These are phyloP conservation scores for Coleophoma crateriformis DNA, from an alignment of 2,329 filamentous ascomycete genomes.

Conservation along the genomic window DNA sequence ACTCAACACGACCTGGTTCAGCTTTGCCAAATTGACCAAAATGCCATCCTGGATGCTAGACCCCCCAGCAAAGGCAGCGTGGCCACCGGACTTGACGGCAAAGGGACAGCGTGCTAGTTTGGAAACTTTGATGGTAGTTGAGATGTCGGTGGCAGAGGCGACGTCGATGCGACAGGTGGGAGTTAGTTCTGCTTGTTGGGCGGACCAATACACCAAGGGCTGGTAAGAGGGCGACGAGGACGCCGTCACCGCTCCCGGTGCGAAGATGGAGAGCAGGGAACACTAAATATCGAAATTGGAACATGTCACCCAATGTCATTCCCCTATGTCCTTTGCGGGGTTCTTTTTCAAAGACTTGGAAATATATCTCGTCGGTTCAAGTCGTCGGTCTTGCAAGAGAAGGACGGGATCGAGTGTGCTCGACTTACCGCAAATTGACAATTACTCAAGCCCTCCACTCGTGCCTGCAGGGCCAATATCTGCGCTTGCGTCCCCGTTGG, in stretches of 20 bases:
- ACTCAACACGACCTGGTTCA: constrained; percentile 18
- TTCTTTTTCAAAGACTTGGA: too few species aligned
- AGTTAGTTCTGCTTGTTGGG: constrained; percentile 7
- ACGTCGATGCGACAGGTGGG: constrained; percentile 16
- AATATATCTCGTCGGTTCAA: background rate
- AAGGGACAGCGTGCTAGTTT: constrained; percentile 12
- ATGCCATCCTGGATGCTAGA: constrained; percentile 45
- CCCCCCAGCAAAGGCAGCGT: constrained; percentile 32
- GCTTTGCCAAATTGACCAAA: constrained; percentile 37
- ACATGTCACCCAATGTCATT: too few species aligned
- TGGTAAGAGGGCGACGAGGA: background rate
- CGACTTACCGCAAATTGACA: background rate
- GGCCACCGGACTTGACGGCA: constrained; percentile 16
- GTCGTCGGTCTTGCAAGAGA: background rate
- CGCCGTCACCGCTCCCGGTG: background rate
- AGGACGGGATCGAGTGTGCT: background rate
- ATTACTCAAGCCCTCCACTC: background rate
- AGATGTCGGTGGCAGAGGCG: constrained; percentile 9
- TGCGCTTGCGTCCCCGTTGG: too few species aligned
- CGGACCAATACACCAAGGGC: constrained; percentile 6
- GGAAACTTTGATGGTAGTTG: constrained; percentile 8
- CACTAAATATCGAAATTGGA: background rate
- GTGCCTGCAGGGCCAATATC: background rate
- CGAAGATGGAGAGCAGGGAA: background rate
- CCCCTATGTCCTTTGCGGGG: too few species aligned